A percentile compares a stretch with the other conserved stretches of the same genome.
Conservation (phyloP, 1,284 basidiomycete species). For the Papiliotrema terrestris region DNA sequence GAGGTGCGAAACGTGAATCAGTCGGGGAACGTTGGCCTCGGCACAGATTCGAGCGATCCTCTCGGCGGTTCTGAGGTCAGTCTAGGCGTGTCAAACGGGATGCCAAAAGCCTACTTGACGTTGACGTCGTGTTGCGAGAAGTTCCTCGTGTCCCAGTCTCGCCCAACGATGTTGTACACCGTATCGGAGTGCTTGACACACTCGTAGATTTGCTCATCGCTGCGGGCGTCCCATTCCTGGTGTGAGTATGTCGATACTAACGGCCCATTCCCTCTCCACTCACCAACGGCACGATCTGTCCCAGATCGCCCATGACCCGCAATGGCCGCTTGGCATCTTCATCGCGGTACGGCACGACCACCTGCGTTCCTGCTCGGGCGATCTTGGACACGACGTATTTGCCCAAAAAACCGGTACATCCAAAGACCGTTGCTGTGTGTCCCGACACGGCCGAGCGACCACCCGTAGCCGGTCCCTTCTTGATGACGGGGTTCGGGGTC, state of each 20-base stretch:
- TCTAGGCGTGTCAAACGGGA: background rate
- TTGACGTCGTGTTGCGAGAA: conserved; percentile 67
- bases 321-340: conserved; percentile 90
- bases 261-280: conserved; percentile 25
- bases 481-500: conserved; percentile 60
- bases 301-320: conserved; percentile 91
- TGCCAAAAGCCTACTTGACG: conserved; percentile 31
- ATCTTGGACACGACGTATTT: conserved; percentile 91
- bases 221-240: conserved; percentile 91
- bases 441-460: conserved; percentile 84
- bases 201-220: conserved; percentile 85
- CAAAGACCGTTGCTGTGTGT: conserved; percentile 94
- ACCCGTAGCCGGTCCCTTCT: conserved; percentile 63
- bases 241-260: background rate
- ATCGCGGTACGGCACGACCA: conserved; percentile 92
- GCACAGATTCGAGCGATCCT: conserved; percentile 78
- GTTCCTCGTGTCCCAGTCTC: conserved; percentile 93
- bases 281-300: conserved; percentile 92
- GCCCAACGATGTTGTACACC: conserved; percentile 89
- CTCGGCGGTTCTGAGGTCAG: conserved; percentile 53
- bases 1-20: conserved; percentile 94
- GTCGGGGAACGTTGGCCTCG: conserved; percentile 71
- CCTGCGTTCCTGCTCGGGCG: conserved; percentile 90
- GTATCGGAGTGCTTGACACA: conserved; percentile 94
- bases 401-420: conserved; percentile 92